Conservation (phyloP, 75 land plant genomes). For the Cupressus sempervirens region DNA sequence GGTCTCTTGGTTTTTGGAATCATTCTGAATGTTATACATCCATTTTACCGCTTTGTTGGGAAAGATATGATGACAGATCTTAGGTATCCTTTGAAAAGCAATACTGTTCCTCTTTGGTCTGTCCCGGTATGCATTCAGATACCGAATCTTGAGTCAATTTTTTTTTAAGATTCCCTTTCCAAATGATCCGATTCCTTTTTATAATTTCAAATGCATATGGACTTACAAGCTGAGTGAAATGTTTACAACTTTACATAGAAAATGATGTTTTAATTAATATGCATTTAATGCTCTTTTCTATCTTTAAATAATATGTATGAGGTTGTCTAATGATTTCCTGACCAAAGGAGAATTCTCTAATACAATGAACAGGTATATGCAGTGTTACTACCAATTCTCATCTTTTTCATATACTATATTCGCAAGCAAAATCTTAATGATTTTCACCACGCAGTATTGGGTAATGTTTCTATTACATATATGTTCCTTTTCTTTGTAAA, state of each 20-base stretch:
- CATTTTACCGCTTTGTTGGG: slow-evolving; percentile 71
- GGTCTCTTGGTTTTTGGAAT: slow-evolving; percentile 31
- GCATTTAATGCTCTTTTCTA: slow-evolving; percentile 6
- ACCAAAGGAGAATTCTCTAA: neutral
- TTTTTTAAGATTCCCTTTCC: neutral
- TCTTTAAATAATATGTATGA: neutral
- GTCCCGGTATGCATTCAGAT: slow-evolving; percentile 52
- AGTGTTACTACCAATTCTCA: slow-evolving; percentile 49
- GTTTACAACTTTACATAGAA: neutral
- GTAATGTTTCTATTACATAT: slow-evolving; percentile 26
- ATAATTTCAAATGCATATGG: neutral
- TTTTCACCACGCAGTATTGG: slow-evolving; percentile 79
- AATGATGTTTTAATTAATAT: neutral
- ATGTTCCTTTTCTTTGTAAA: neutral
- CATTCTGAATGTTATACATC: slow-evolving; percentile 42
- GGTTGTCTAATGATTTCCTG: neutral
- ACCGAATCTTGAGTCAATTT: neutral
- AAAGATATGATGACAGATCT: slow-evolving; percentile 52
- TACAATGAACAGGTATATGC: slow-evolving; percentile 51
- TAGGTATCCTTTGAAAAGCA: slow-evolving; percentile 53
- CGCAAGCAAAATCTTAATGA: slow-evolving; percentile 63
- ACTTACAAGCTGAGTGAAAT: neutral
- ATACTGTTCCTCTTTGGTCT: slow-evolving; percentile 60
- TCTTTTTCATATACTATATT: slow-evolving; percentile 49
- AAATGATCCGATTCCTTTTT: neutral